Evolutionary conservation across 371 early-diverging fungal species (phyloP), one percentile per base, ranked within the genome.

Genomic region (Haplosporangium sp.): DNA sequence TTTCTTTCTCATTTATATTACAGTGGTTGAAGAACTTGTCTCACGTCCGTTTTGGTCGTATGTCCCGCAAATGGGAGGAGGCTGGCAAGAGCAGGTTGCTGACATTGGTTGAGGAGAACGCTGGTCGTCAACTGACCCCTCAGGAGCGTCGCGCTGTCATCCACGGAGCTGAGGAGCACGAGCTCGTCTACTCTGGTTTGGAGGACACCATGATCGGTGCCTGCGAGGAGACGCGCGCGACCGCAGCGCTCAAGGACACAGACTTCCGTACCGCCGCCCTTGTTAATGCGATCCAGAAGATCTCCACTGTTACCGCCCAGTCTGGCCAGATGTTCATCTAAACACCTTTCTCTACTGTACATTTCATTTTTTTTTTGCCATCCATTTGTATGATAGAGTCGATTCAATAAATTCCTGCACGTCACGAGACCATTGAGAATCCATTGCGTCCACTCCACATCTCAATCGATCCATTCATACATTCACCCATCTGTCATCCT

Each of bases 11-110:
- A n/a, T n/a, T n/a, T n/a, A n/a, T n/a, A n/a, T n/a, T n/a, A 52
- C 12, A 47, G 64, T 79, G 79, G 79, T 56, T 79, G 64, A 79
- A 79, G 73, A 79, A 74, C 79, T 84, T 95, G 64, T 90, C 91
- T 42, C 95, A 95, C 73, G 91, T 95, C 64, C 90, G 95, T 47
- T 95, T 95, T 63, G 95, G 95, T 58, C 93, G 95, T 80, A 92
- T 95, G 93, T 95, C 93, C 82, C 93, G 93, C 86, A 90, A 90
- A 70, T 95, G 95, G 95, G 95, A 95, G 74, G 95, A 95, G 73
- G 84, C 88, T 51, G 91, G 93, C 77, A 93, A 94, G 76, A 73
- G 82, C 57, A 91, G 91, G 86, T 83, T 95, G 53, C 79, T 95
- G 64, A 84, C 83, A 11, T 82, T 95, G 48, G 94, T 95, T 41